phyloP scores from a whole-genome alignment of 345 rosid genomes.

The Kandelia obovata region DNA sequence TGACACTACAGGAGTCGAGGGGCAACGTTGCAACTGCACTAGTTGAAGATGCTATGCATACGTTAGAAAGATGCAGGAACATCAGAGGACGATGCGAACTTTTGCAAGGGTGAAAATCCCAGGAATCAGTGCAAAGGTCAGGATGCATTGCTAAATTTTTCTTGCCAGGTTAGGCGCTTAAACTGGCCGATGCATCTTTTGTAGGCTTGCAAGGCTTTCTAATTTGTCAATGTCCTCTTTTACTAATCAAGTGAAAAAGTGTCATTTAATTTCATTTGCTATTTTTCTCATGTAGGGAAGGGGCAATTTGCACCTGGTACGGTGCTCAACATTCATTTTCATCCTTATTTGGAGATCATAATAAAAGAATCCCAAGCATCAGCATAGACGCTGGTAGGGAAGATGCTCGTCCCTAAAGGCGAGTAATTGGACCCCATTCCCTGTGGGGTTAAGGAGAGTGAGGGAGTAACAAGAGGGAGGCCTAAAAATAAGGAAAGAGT shows the following conservation, averaged over 20 bases:
- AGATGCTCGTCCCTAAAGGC: too few species aligned
- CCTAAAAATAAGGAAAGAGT: too few species aligned
- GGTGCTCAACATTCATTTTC: not conserved
- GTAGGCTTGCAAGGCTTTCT: too few species aligned
- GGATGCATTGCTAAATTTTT: too few species aligned
- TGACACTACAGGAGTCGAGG: slow-evolving; percentile 21
- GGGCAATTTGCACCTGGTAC: slow-evolving; percentile 5
- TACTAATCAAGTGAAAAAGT: not conserved
- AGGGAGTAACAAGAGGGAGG: too few species aligned
- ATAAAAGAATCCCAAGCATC: not conserved
- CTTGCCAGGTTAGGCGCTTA: too few species aligned
- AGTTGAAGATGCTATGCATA: not conserved
- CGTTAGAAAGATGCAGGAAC: slow-evolving; percentile 6
- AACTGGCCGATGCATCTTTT: too few species aligned
- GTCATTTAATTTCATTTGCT: slow-evolving; percentile 9
- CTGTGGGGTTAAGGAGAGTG: too few species aligned
- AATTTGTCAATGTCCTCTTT: not conserved
- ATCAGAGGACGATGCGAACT: not conserved
- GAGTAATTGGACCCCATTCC: too few species aligned
- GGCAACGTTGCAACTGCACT: not conserved
- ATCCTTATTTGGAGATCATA: not conserved
- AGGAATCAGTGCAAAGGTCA: not conserved
- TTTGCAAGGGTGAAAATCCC: slow-evolving; percentile 8
- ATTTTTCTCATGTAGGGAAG: not conserved
- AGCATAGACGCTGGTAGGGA: not conserved